Evolutionary conservation across 2,329 filamentous ascomycete species (phyloP).

Genomic region (Westerdykella sp.): DNA sequence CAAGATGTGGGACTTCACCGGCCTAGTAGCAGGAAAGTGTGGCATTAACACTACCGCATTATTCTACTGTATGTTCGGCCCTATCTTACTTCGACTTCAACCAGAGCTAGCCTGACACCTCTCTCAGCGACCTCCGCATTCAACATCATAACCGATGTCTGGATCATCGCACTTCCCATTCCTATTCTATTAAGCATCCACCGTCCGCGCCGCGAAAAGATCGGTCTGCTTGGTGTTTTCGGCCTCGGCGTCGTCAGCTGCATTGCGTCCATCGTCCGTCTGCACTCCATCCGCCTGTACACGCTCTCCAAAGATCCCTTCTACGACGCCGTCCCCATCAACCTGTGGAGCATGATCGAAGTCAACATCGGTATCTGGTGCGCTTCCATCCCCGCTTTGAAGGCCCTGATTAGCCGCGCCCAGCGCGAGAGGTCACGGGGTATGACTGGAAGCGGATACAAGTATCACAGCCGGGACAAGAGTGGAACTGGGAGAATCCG

Average conservation of each 20-base stretch:
- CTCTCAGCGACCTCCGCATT: constrained; percentile 52
- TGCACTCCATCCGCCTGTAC: constrained; percentile 36
- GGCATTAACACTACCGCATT: constrained; percentile 27
- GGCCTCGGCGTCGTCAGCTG: constrained; percentile 47
- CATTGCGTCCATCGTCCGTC: constrained; percentile 56
- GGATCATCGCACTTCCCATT: constrained; percentile 76
- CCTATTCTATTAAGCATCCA: constrained; percentile 79
- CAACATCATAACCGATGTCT: constrained; percentile 83
- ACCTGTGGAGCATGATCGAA: constrained; percentile 90
- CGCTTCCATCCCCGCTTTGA: constrained; percentile 80
- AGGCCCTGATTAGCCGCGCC: constrained; percentile 53
- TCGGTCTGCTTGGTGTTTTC: constrained; percentile 72
- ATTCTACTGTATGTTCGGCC: constrained; percentile 24
- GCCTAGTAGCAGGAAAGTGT: constrained; percentile 20
- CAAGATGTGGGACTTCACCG: constrained; percentile 30
- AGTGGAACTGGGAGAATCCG: constrained; percentile 3
- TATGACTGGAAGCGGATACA: constrained; percentile 8
- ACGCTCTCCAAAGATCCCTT: constrained; percentile 45
- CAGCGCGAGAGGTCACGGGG: constrained; percentile 11
- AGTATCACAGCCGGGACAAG: constrained; percentile 19
- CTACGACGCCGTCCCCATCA: constrained; percentile 71
- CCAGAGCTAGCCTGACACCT: neutral
- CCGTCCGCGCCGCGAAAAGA: constrained; percentile 74
- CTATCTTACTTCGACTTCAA: neutral
- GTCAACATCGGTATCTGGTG: constrained; percentile 85